Evolutionary conservation across 2,329 filamentous ascomycete genomes (phyloP), one percentile per base, ranked within the genome.

Genomic region (Trichothecium roseum): DNA sequence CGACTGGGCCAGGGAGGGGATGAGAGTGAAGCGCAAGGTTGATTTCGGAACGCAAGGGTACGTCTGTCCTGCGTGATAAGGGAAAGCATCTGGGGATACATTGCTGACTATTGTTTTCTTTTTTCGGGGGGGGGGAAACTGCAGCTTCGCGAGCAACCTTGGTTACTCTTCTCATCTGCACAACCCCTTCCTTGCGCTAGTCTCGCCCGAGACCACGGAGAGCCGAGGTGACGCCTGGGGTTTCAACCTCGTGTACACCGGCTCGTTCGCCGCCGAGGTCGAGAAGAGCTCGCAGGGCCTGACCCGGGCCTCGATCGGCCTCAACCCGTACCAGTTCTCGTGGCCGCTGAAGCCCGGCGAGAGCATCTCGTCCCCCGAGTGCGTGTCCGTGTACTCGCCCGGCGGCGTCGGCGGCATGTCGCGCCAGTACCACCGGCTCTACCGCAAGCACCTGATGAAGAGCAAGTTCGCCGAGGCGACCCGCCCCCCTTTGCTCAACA

Each of bases 151-250:
- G 13, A 79, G 74, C 43, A 68, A 62, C 0, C 67, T 65, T 3
- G 77, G 77, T 1, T 81, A 76, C 47, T 74, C 75, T 0, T 79
- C 74, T 0, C 73, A 79, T 43, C 57, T 74, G 2, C 72, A 79
- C 48, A 81, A 81, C 44, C 75, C 76, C 0, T 81, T 81, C 55
- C 60, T 81, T 16, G 64, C 72, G 0, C 53, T 81, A 2, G 61
- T 72, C 0, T 58, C 68, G 3, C 68, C 74, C 0, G 59, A 57
- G 1, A 73, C 76, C 0, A 81, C 75, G 1, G 76, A 81, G 45
- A 65, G 66, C 0, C 61, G 66, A 2, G 77, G 77, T 2, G 66
- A 78, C 27, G 74, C 71, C 6, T 81, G 73, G 64, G 77, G 74
- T 0, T 80, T 81, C 51, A 78, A 72, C 1, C 62, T 81, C 2